Evolutionary conservation across 225 moss, liverwort and hornwort species (phyloP).

Genomic region (Antitrichia curtipendula): DNA sequence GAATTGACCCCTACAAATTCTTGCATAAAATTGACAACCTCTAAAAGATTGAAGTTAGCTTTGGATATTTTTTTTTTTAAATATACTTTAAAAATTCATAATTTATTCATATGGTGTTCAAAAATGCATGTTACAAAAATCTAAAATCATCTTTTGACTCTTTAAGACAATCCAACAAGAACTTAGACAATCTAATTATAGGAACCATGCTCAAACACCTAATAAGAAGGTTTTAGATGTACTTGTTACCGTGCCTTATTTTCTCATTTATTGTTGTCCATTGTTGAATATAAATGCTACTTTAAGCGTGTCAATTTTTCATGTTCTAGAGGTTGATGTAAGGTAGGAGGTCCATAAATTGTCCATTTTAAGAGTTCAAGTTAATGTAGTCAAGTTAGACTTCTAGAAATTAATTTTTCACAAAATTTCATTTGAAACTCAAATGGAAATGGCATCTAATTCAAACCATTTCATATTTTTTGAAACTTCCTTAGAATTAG

Average conservation of each 20-base stretch:
- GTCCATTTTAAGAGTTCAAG: fast-evolving
- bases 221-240: too few relatives aligned
- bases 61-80: not conserved
- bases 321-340: fast-evolving
- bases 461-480: not conserved
- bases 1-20: not conserved
- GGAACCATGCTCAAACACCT: not conserved
- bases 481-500: not conserved
- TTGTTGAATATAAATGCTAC: not conserved
- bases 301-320: not conserved
- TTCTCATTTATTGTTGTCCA: not conserved
- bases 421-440: fast-evolving
- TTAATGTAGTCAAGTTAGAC: not conserved
- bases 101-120: not conserved
- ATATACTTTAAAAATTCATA: not conserved
- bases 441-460: not conserved
- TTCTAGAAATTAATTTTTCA: not conserved
- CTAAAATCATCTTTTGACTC: fast-evolving
- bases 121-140: not conserved
- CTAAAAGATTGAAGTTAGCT: too few relatives aligned
- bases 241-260: too few relatives aligned
- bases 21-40: not conserved
- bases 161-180: not conserved
- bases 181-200: too few relatives aligned
- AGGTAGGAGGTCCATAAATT: not conserved